phyloP scores from a whole-genome alignment of 148 eudicot species.

The Spergularia bocconei region DNA sequence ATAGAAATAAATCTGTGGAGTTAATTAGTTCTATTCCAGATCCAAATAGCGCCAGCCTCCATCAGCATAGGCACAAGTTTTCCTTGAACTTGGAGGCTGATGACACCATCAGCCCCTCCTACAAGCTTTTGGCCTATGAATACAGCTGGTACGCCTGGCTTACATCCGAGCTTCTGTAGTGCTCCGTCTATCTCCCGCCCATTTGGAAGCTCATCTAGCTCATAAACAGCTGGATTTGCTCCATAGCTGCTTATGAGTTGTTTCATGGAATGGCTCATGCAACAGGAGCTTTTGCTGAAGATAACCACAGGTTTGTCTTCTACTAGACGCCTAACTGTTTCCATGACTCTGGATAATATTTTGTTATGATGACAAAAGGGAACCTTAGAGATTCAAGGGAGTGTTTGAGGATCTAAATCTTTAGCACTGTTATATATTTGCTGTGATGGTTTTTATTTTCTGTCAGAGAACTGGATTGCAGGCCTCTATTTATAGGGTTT shows the following conservation, averaged over 20 bases:
- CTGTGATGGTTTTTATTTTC: conserved; percentile 2
- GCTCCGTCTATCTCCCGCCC: conserved; percentile 43
- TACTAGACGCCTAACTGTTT: conserved; percentile 32
- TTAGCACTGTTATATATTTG: conserved; percentile 1
- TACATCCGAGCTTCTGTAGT: conserved; percentile 39
- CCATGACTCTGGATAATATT: conserved; percentile 19
- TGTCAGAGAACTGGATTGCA: conserved; percentile 2
- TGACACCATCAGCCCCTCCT: conserved; percentile 43
- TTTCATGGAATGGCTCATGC: conserved; percentile 42
- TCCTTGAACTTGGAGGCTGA: conserved; percentile 44
- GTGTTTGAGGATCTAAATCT: not conserved
- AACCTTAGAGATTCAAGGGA: not conserved
- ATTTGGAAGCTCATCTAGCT: conserved; percentile 40
- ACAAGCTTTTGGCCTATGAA: conserved; percentile 44
- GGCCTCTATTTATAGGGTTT: conserved; percentile 31
- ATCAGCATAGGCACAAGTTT: conserved; percentile 37
- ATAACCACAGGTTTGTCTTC: conserved; percentile 34
- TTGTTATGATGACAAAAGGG: conserved; percentile 6
- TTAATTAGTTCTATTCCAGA: conserved; percentile 38
- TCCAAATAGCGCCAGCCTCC: conserved; percentile 41
- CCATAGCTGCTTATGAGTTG: conserved; percentile 35
- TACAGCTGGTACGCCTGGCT: conserved; percentile 39
- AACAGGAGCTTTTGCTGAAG: conserved; percentile 40
- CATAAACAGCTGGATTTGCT: conserved; percentile 38
- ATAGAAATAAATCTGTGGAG: not conserved